These are phyloP conservation scores for Pseudogymnoascus sp. DNA, from an alignment of 2,329 filamentous ascomycete species.

Conservation along the genomic window DNA sequence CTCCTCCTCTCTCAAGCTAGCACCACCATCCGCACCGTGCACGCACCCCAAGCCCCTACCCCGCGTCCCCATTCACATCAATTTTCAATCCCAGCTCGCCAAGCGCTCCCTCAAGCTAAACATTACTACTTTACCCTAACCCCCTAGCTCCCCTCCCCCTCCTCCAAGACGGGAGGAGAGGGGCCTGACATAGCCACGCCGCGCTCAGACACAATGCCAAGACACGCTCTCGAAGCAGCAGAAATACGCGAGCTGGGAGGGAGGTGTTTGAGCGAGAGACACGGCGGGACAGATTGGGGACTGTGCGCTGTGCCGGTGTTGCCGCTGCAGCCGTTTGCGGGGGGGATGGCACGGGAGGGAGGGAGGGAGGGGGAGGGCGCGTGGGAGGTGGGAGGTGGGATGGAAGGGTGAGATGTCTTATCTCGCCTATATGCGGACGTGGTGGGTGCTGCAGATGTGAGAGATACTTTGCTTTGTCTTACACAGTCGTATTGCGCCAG, in stretches of 20 bases:
- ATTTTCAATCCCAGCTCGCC: background rate
- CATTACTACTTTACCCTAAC: too few relatives aligned
- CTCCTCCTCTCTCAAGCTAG: background rate
- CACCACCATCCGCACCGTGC: background rate
- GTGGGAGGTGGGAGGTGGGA: background rate
- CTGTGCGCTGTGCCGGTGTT: background rate
- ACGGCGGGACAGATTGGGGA: background rate
- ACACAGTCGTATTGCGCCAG: background rate
- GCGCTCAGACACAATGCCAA: background rate
- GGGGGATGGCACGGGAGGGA: background rate
- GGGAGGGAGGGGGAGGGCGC: background rate
- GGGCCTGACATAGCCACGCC: background rate
- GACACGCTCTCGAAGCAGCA: background rate
- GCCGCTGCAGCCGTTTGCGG: background rate
- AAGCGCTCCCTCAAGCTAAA: background rate
- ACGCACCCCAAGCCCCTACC: background rate
- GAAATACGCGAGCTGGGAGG: background rate
- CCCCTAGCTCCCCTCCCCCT: background rate
- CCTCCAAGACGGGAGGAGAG: background rate
- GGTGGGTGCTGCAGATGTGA: background rate
- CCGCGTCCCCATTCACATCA: background rate
- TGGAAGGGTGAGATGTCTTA: background rate
- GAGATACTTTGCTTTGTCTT: background rate
- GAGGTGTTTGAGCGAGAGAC: background rate
- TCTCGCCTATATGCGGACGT: background rate